Conservation (phyloP, 306 rosid species). For the Sicyos edulis region DNA sequence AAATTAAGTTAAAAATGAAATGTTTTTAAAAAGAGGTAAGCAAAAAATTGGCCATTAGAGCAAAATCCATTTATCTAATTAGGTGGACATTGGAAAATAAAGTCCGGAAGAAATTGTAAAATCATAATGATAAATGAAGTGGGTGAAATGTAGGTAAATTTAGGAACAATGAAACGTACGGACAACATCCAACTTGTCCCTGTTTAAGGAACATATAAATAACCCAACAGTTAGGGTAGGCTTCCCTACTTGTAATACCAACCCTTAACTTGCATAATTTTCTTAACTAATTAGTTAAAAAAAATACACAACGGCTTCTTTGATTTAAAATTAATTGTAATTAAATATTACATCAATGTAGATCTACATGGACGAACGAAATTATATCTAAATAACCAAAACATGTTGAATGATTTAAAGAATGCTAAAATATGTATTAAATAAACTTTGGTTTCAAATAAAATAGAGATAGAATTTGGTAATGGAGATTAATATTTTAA, state of each 20-base stretch:
- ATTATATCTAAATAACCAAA: not conserved
- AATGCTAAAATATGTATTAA: not conserved
- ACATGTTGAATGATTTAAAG: not conserved
- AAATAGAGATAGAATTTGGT: not conserved
- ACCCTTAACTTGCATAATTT: not conserved
- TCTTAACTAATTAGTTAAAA: not conserved
- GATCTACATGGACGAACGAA: not conserved
- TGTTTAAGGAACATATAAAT: conserved; percentile 8
- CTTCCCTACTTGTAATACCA: not conserved
- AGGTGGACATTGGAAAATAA: not conserved
- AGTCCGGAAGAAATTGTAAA: no score
- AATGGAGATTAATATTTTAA: not conserved
- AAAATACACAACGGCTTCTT: not conserved
- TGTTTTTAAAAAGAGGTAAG: no score
- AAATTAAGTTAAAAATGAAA: no score
- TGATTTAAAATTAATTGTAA: not conserved
- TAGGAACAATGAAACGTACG: conserved; percentile 2
- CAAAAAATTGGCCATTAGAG: no score
- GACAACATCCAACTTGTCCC: conserved; percentile 17
- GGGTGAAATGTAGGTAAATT: conserved; percentile 8
- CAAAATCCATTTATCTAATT: not conserved
- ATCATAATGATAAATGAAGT: not conserved
- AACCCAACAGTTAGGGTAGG: not conserved
- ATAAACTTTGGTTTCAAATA: not conserved
- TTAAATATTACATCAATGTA: not conserved